Evolutionary conservation across 257 asterid species (phyloP), one percentile per base, ranked within the genome.

Genomic region (Scutellaria galericulata): DNA sequence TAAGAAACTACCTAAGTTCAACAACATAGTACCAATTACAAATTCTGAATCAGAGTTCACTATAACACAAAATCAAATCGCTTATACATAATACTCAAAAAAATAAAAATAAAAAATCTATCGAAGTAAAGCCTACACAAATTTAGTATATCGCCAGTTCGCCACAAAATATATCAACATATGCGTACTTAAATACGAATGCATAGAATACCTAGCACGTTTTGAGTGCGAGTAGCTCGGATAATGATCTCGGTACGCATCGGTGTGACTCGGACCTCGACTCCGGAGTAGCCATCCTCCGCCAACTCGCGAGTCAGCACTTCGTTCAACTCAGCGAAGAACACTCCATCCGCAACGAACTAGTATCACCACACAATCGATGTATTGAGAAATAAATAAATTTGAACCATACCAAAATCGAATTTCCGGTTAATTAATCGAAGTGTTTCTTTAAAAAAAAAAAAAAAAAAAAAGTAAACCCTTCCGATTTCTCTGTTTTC

Each of bases 221-320:
- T 86, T 76, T 84, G 91, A 27, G 91, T 86, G 48, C 89, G 86
- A 64, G 91, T 84, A 13, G 91, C 89, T 13, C 89, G 81, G 53
- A 86, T 86, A 54, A 86, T 84, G 77, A 86, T 86, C 78, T 86
- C 89, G 11, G 89, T 86, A 40, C 87, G 81, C 87, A 84, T 79
- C 47, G 91, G 91, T 27, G 89, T 86, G 71, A 86, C 89, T 65
- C 87, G 80, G 22, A 84, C 91, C 83, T 86, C 91, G 22, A 84
- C 83, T 1, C 91, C 91, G 41, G 91, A 84, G 83, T 84, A 86
- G 37, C 88, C 91, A 82, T 82, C 91, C 80, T 86, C 89, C 14
- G 87, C 89, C 71, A 82, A 62, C 81, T 86, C 91, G 59, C 89
- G 82, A 54, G 87, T 84, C 71, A 86, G 78, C 64, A 84, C 83